A percentile compares a stretch with the other conserved stretches of the same genome.
Evolutionary conservation across 2,329 filamentous ascomycete genomes (phyloP).

Genomic region (Penicillium sp.): DNA sequence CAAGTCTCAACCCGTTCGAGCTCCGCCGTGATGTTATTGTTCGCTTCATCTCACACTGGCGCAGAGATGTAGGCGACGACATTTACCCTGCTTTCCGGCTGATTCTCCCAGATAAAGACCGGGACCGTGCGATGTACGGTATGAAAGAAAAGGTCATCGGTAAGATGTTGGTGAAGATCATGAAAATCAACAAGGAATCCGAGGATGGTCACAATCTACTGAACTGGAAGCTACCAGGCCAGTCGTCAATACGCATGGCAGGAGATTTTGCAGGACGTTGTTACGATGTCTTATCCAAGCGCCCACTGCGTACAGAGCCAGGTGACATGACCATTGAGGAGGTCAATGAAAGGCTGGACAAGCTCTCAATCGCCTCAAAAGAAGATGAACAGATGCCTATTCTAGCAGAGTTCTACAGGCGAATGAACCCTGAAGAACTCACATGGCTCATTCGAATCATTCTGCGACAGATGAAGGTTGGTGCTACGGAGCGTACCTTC

Average conservation of each 20-base stretch:
- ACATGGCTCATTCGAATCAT: slow-evolving; percentile 96
- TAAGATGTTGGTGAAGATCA: slow-evolving; percentile 85
- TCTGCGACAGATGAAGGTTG: slow-evolving; percentile 74
- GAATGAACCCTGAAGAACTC: slow-evolving; percentile 92
- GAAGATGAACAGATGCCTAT: slow-evolving; percentile 85
- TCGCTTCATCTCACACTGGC: slow-evolving; percentile 84
- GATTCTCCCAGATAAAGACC: slow-evolving; percentile 90
- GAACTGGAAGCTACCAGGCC: slow-evolving; percentile 89
- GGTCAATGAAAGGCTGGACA: slow-evolving; percentile 84
- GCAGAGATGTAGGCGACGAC: slow-evolving; percentile 84
- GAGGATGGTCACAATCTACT: slow-evolving; percentile 84
- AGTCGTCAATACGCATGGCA: slow-evolving; percentile 68
- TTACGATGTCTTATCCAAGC: slow-evolving; percentile 81
- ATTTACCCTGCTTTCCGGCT: slow-evolving; percentile 91
- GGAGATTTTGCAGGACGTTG: slow-evolving; percentile 93
- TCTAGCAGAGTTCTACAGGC: slow-evolving; percentile 79
- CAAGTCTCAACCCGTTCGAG: slow-evolving; percentile 72
- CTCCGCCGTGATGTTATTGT: slow-evolving; percentile 80
- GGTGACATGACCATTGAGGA: slow-evolving; percentile 85
- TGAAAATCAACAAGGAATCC: slow-evolving; percentile 88
- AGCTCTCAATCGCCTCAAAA: slow-evolving; percentile 72
- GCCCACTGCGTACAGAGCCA: slow-evolving; percentile 72
- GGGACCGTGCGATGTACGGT: slow-evolving; percentile 89
- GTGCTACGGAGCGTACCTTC: slow-evolving; percentile 85
- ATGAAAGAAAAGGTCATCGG: slow-evolving; percentile 91